phyloP scores from a whole-genome alignment of 2,329 filamentous ascomycete species.

The Penicillium sp. region DNA sequence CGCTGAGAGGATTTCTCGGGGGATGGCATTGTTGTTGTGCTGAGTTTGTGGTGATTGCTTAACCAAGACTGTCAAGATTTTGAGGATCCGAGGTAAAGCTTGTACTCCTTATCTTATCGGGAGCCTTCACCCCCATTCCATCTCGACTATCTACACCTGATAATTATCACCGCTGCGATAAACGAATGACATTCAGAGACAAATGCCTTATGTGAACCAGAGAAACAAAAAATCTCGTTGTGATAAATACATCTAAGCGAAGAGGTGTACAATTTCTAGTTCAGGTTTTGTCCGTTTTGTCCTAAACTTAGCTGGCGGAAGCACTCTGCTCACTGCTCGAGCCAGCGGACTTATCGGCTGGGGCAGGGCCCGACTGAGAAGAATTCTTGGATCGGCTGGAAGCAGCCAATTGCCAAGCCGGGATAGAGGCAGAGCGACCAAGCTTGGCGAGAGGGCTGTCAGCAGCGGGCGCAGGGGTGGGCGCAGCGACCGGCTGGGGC shows the following conservation, averaged over 20 bases:
- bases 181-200: neutral
- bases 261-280: conserved; percentile 27
- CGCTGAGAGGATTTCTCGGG: conserved; percentile 16
- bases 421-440: conserved; percentile 67
- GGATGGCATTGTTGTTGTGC: conserved; percentile 21
- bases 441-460: conserved; percentile 55
- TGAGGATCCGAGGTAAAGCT: neutral
- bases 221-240: conserved; percentile 8
- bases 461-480: conserved; percentile 28
- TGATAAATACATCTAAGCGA: conserved; percentile 33
- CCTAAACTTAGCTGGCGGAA: conserved; percentile 33
- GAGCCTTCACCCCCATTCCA: neutral
- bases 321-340: conserved; percentile 35
- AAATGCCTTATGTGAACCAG: neutral
- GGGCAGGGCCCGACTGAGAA: conserved; percentile 33
- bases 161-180: neutral
- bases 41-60: conserved; percentile 1
- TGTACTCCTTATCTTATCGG: conserved; percentile 18
- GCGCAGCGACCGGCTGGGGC: conserved; percentile 35
- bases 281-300: conserved; percentile 12
- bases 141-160: neutral
- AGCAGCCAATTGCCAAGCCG: conserved; percentile 78
- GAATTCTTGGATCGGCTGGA: conserved; percentile 55
- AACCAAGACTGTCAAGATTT: conserved; percentile 4
- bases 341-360: conserved; percentile 25